A percentile compares a stretch with the other conserved stretches of the same genome.
These are phyloP conservation scores for Metschnikowia drakensbergensis DNA, from an alignment of 805 yeast genomes.

Conservation along the genomic window DNA sequence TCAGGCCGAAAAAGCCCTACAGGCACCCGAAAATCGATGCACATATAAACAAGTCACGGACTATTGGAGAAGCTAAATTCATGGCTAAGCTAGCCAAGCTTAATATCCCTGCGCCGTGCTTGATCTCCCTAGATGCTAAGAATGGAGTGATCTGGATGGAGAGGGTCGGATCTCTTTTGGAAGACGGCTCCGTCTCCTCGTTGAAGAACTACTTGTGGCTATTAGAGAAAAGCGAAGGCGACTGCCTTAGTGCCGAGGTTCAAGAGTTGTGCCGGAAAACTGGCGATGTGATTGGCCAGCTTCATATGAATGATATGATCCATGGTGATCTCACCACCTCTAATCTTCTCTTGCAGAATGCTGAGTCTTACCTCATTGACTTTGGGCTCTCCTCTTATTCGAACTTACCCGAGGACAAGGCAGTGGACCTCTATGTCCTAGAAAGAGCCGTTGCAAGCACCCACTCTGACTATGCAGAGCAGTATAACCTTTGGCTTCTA, in stretches of 20 bases:
- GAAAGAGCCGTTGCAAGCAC: conserved; percentile 91
- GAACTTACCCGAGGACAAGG: conserved; percentile 80
- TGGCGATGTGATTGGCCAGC: conserved; percentile 61
- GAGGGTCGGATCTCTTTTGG: conserved; percentile 54
- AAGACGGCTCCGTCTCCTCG: conserved; percentile 53
- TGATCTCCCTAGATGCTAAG: conserved; percentile 71
- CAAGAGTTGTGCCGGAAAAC: conserved; percentile 47
- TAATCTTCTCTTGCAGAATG: conserved; percentile 56
- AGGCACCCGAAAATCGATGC: conserved; percentile 81
- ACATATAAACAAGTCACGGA: conserved; percentile 71
- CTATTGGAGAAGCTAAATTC: conserved; percentile 79
- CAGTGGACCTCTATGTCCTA: conserved; percentile 92
- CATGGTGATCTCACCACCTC: conserved; percentile 96
- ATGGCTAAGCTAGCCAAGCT: conserved; percentile 52
- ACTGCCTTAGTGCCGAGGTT: conserved; percentile 35
- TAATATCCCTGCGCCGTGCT: conserved; percentile 65
- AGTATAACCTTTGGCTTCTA: conserved; percentile 66
- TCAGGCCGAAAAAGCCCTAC: conserved; percentile 85
- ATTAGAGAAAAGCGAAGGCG: conserved; percentile 33
- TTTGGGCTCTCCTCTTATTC: conserved; percentile 86
- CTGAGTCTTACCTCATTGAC: conserved; percentile 68
- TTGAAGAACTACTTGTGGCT: conserved; percentile 74
- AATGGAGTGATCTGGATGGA: conserved; percentile 92
- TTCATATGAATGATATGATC: conserved; percentile 74
- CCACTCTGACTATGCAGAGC: conserved; percentile 68